Base-by-base conservation (phyloP, 345 rosid genomes). In the Cardiospermum halicacabum region DNA sequence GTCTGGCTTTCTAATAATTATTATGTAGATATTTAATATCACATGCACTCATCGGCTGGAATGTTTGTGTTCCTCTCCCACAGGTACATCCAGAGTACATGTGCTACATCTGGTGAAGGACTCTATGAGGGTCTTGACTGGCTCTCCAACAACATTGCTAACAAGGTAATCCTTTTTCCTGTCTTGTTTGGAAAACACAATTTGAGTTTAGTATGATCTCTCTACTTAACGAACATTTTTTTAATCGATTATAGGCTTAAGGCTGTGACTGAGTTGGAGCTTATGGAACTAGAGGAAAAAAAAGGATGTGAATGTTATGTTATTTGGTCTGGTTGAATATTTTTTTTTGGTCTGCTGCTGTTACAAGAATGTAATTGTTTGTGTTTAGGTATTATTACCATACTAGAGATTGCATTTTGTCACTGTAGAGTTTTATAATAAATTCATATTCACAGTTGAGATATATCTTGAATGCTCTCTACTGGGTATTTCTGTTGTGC, bases 61-160 rank as follows among this genome's bases (percentile, higher is more conserved):
- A 19, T 58, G 3, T 36, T 34, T 34, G 39, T 34, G 6, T 34
- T 4, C 7, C 1, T n/a, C 3, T n/a, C 21, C 60, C 55, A 53
- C 82, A 87, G 94, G 94, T 88, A 88, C 75, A 88, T 88, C 74
- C 94, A 88, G 81, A 87, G 94, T 74, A 80, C 92, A 32, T 86
- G 92, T 26, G 92, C 89, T 3, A 86, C 89, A 12, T 79, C 90
- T 5, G 94, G 95, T 56, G 95, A 83, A 78, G 95, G 95, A 42
- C 81, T 88, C 0, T 88, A 88, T 8, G 91, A 85, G 77, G 94
- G 94, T 36, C 78, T 87, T 30, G 95, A 88, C 60, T 88, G 95
- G 95, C 91, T 88, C 16, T 85, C 91, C 76, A 85, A 81, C 82
- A 87, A 87, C 85, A 87, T 85, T 27, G 85, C 84, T 34, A 78